A percentile compares a stretch with the other conserved stretches of the same genome.
Evolutionary conservation across 2,329 filamentous ascomycete species (phyloP).

Genomic region (Pseudogymnoascus sp.): DNA sequence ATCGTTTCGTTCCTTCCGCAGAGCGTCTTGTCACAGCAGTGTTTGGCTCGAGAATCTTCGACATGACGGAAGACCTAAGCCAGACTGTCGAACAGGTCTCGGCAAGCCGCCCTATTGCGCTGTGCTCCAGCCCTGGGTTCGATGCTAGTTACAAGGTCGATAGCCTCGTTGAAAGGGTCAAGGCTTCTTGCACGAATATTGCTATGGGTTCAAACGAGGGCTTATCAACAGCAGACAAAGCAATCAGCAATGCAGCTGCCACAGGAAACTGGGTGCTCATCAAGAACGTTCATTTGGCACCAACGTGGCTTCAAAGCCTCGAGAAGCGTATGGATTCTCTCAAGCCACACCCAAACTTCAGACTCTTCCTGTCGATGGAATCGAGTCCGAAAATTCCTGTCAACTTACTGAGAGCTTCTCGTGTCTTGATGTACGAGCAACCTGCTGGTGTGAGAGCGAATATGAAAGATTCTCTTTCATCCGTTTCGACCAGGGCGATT

Average conservation of each 20-base stretch:
- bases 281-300: slow-evolving; percentile 97
- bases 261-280: slow-evolving; percentile 92
- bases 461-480: slow-evolving; percentile 94
- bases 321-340: slow-evolving; percentile 95
- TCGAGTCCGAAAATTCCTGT: slow-evolving; percentile 94
- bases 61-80: slow-evolving; percentile 77
- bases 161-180: slow-evolving; percentile 76
- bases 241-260: slow-evolving; percentile 84
- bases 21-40: slow-evolving; percentile 84
- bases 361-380: slow-evolving; percentile 97
- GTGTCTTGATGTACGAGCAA: slow-evolving; percentile 96
- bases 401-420: slow-evolving; percentile 84
- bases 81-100: slow-evolving; percentile 78
- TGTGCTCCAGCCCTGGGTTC: slow-evolving; percentile 93
- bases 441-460: slow-evolving; percentile 93
- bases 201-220: slow-evolving; percentile 98
- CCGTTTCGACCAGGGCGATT: slow-evolving; percentile 64
- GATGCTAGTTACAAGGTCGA: slow-evolving; percentile 99
- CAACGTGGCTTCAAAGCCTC: slow-evolving; percentile 91
- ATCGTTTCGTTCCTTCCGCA: slow-evolving; percentile 86
- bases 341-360: slow-evolving; percentile 87
- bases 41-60: slow-evolving; percentile 75
- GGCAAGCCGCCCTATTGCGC: slow-evolving; percentile 75
- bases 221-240: slow-evolving; percentile 86
- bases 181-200: slow-evolving; percentile 85